Percentiles rank a stretch among this genome's conserved stretches.
These are phyloP conservation scores for Phialophora verrucosa DNA, from an alignment of 2,329 filamentous ascomycete species.

Conservation along the genomic window DNA sequence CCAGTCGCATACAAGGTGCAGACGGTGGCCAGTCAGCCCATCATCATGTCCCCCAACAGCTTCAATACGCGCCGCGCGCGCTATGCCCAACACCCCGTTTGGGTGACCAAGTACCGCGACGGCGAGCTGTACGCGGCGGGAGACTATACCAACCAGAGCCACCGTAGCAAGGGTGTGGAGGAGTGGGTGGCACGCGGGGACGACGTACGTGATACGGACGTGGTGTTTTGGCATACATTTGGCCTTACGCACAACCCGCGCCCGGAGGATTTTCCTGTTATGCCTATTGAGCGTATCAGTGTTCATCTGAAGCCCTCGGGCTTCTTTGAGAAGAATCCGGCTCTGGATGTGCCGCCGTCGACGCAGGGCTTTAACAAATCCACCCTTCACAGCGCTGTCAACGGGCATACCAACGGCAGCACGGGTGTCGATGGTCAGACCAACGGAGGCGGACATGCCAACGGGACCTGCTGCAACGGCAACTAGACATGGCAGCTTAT, in stretches of 20 bases:
- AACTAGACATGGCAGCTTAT: too few relatives aligned
- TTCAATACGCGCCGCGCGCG: conserved; percentile 59
- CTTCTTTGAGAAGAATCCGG: conserved; percentile 42
- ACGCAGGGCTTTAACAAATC: conserved; percentile 22
- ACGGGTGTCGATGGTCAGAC: too few relatives aligned
- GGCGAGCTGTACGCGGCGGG: conserved; percentile 61
- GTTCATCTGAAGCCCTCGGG: conserved; percentile 42
- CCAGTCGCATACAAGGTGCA: conserved; percentile 64
- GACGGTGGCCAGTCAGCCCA: conserved; percentile 61
- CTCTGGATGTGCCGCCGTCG: conserved; percentile 38
- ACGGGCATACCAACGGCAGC: too few relatives aligned
- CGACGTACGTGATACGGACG: conserved; percentile 48
- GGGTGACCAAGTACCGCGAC: conserved; percentile 60
- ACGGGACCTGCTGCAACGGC: too few relatives aligned
- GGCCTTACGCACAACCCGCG: conserved; percentile 55
- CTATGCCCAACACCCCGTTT: conserved; percentile 62
- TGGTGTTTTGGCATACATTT: conserved; percentile 54
- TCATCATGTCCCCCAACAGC: conserved; percentile 60
- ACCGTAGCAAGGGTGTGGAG: conserved; percentile 54
- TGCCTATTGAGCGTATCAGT: conserved; percentile 43
- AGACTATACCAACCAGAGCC: conserved; percentile 60
- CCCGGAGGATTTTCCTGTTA: conserved; percentile 53
- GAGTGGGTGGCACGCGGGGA: conserved; percentile 52
- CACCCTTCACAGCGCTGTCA: too few relatives aligned
- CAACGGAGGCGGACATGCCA: too few relatives aligned